Evolutionary conservation across 2,329 filamentous ascomycete species (phyloP), one percentile per base, ranked within the genome.

Genomic region (Diaporthe sp.): DNA sequence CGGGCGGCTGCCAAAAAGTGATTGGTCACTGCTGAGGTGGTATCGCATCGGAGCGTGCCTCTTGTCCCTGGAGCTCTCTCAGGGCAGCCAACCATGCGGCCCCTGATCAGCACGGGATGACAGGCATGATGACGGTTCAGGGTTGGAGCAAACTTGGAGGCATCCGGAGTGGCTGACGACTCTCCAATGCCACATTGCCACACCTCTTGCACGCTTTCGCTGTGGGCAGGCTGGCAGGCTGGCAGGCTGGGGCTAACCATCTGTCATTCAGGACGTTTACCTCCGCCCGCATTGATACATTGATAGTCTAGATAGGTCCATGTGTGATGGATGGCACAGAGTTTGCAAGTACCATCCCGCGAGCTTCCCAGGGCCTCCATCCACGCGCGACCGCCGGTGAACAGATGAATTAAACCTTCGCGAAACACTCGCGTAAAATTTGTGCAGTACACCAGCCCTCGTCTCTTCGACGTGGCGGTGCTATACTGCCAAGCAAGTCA

Each of bases 81-180:
- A 70, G 55, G 62, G 62, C 72, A 74, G 37, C 58, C 58, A 65
- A 65, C 58, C 70, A 65, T 55, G 34, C 46, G 34, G 58, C 70
- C 70, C 70, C 71, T 73, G 71, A 73, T 65, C 71, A 73, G 22
- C 71, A 73, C 61, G 58, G 71, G 58, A 73, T 73, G 71, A 73
- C 71, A 73, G 49, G 58, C 57, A 73, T 65, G 57, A 72, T 42
- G 69, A 61, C 55, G 57, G 69, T 17, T 22, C 19, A 62, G 49
- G 67, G 28, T 44, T 61, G 69, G 55, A 31, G 19, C n/a, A 15
- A 15, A 15, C 19, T 28, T 53, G 46, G 46, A 69, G 65, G 46
- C 65, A 53, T 53, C 65, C 34, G 4, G 12, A 55, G 28, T 69
- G 49, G 65, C 65, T 69, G 65, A 69, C 65, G n/a, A 69, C 65